These are phyloP conservation scores for Chenopodium suecicum DNA, from an alignment of 148 eudicot species.

Conservation along the genomic window DNA sequence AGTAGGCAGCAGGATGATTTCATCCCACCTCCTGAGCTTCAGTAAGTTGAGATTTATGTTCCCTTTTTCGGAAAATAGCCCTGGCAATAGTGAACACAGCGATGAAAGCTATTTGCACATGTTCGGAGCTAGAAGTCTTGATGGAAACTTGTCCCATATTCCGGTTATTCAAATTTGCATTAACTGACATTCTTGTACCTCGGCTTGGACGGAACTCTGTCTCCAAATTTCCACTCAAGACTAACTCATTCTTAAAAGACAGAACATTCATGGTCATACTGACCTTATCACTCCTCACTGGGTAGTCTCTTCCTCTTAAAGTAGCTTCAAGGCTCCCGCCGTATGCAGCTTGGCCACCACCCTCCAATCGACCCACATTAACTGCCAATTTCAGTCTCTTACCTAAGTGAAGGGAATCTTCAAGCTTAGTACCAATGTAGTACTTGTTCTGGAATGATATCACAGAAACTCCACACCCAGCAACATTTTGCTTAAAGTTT, in stretches of 20 bases:
- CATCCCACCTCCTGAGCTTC: constrained; percentile 40
- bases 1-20: not conserved
- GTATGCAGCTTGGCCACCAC: constrained; percentile 59
- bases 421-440: constrained; percentile 72
- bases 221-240: constrained; percentile 65
- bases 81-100: constrained; percentile 57
- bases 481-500: constrained; percentile 44
- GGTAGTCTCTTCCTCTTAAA: constrained; percentile 76
- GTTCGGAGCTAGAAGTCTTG: constrained; percentile 72
- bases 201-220: constrained; percentile 69
- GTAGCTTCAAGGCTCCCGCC: constrained; percentile 86
- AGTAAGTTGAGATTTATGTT: constrained; percentile 6
- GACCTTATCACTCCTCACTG: constrained; percentile 68
- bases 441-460: constrained; percentile 58
- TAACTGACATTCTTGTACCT: constrained; percentile 57
- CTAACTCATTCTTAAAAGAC: constrained; percentile 66
- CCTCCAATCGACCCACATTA: constrained; percentile 66
- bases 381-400: constrained; percentile 53
- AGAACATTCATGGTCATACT: constrained; percentile 54
- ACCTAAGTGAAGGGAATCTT: constrained; percentile 56
- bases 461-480: constrained; percentile 77
- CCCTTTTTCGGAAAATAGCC: constrained; percentile 48
- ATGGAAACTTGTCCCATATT: constrained; percentile 73
- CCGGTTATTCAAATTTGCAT: constrained; percentile 64
- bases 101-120: constrained; percentile 63